These are phyloP conservation scores for Pachysandra terminalis DNA, from an alignment of 164 flowering plant genomes.

Conservation along the genomic window DNA sequence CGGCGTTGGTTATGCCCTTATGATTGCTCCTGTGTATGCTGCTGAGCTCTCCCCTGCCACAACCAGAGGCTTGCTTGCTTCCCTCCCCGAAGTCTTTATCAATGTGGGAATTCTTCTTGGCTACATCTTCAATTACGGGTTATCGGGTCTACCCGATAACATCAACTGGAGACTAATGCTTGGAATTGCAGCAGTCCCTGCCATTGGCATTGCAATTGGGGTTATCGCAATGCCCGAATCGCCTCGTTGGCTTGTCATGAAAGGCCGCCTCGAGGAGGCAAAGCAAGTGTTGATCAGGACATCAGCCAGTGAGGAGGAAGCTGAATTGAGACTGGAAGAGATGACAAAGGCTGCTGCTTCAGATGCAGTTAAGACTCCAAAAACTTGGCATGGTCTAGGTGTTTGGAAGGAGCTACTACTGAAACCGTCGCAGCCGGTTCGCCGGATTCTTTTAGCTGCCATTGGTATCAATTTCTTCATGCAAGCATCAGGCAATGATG, in stretches of 20 bases:
- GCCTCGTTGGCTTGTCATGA: constrained; percentile 83
- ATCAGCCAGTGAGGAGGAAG: constrained; percentile 46
- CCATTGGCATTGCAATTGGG: constrained; percentile 42
- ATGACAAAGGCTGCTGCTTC: constrained; percentile 32
- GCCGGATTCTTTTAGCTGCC: constrained; percentile 59
- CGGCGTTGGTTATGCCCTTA: constrained; percentile 81
- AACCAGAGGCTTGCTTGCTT: constrained; percentile 65
- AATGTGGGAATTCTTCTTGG: constrained; percentile 68
- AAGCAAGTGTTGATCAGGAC: constrained; percentile 43
- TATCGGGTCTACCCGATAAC: constrained; percentile 38
- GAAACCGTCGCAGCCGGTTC: constrained; percentile 41
- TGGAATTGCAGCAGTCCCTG: constrained; percentile 61
- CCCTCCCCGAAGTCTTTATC: constrained; percentile 84
- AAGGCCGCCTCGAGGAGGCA: constrained; percentile 52
- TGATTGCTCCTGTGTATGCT: constrained; percentile 79
- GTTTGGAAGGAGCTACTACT: constrained; percentile 68
- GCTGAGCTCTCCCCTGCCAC: constrained; percentile 77
- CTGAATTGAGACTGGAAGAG: constrained; percentile 45
- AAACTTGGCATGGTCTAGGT: constrained; percentile 34
- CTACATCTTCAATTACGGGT: constrained; percentile 48
- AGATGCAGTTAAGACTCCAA: background rate
- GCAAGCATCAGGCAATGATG: constrained; percentile 93
- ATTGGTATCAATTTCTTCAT: constrained; percentile 85
- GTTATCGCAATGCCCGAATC: constrained; percentile 79
- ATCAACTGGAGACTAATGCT: constrained; percentile 83